These are phyloP conservation scores for Schizopora paradoxa DNA, from an alignment of 1,284 basidiomycete genomes.

Conservation along the genomic window DNA sequence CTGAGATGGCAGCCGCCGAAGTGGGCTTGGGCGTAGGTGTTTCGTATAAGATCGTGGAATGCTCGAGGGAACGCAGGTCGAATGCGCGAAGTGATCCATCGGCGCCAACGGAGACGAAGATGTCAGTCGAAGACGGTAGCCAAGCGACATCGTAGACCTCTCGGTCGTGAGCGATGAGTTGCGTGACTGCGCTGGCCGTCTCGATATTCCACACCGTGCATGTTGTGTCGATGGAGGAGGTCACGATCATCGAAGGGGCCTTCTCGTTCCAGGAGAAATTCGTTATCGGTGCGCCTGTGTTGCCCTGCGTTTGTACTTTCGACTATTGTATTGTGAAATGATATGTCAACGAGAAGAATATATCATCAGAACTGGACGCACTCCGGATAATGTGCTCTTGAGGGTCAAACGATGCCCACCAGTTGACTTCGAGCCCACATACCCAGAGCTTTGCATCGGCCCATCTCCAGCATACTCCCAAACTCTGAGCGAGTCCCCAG, in stretches of 20 bases:
- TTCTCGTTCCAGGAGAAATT: conserved; percentile 96
- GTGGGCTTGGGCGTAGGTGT: conserved; percentile 71
- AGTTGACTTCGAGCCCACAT: conserved; percentile 62
- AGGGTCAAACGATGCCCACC: conserved; percentile 56
- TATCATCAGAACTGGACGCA: conserved; percentile 37
- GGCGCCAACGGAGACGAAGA: conserved; percentile 97
- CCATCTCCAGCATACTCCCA: conserved; percentile 78
- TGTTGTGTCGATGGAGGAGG: conserved; percentile 94
- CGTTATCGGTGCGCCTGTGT: conserved; percentile 81
- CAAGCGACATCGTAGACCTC: conserved; percentile 98
- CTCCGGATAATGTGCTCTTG: conserved; percentile 76
- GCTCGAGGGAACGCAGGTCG: conserved; percentile 92
- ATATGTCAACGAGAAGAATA: conserved; percentile 15
- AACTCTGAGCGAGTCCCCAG: conserved; percentile 83
- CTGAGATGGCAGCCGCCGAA: conserved; percentile 50
- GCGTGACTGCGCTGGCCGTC: conserved; percentile 91
- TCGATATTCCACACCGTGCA: conserved; percentile 98
- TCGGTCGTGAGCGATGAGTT: conserved; percentile 96
- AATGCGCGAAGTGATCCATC: conserved; percentile 96
- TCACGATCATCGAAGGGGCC: conserved; percentile 82
- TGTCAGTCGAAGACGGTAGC: conserved; percentile 97
- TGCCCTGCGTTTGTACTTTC: conserved; percentile 76
- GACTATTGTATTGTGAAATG: conserved; percentile 52
- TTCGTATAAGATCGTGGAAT: conserved; percentile 98
- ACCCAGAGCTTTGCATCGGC: conserved; percentile 48